A percentile compares a stretch with the other conserved stretches of the same genome.
These are phyloP conservation scores for Nicotiana otophora DNA, from an alignment of 257 asterid species.

Conservation along the genomic window DNA sequence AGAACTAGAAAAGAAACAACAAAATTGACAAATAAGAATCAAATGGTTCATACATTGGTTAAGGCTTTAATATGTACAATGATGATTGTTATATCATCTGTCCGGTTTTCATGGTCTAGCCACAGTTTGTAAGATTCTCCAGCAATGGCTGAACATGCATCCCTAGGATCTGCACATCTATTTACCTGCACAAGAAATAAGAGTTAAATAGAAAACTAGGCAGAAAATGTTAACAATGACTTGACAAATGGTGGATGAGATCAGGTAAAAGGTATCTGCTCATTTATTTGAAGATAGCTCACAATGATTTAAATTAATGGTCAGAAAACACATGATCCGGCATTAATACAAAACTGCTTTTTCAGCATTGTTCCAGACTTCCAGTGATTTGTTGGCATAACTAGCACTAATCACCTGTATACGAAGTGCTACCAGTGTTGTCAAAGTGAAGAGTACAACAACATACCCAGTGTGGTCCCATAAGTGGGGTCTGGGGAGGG, in stretches of 20 bases:
- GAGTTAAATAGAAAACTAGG: background rate
- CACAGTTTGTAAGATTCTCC: constrained; percentile 81
- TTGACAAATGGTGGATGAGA: background rate
- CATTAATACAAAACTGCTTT: background rate
- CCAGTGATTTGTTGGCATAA: background rate
- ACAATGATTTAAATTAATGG: background rate
- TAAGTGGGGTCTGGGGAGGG: too few relatives aligned
- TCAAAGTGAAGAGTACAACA: background rate
- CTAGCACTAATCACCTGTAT: background rate
- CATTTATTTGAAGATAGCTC: background rate
- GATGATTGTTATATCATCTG: constrained; percentile 91
- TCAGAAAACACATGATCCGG: background rate
- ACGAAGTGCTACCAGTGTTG: background rate
- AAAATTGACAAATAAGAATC: constrained; percentile 21
- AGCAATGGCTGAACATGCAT: constrained; percentile 80
- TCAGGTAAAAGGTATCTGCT: background rate
- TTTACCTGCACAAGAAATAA: constrained; percentile 41
- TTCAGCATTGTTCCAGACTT: background rate
- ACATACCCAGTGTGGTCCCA: too few relatives aligned
- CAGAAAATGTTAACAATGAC: background rate
- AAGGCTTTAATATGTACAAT: constrained; percentile 70
- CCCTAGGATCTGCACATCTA: constrained; percentile 62
- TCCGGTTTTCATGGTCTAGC: constrained; percentile 87
- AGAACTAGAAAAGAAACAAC: constrained; percentile 18
- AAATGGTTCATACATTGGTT: constrained; percentile 46